Evolutionary conservation across 2,329 filamentous ascomycete species (phyloP), one percentile per base, ranked within the genome.

Genomic region (Colletotrichum filicis): DNA sequence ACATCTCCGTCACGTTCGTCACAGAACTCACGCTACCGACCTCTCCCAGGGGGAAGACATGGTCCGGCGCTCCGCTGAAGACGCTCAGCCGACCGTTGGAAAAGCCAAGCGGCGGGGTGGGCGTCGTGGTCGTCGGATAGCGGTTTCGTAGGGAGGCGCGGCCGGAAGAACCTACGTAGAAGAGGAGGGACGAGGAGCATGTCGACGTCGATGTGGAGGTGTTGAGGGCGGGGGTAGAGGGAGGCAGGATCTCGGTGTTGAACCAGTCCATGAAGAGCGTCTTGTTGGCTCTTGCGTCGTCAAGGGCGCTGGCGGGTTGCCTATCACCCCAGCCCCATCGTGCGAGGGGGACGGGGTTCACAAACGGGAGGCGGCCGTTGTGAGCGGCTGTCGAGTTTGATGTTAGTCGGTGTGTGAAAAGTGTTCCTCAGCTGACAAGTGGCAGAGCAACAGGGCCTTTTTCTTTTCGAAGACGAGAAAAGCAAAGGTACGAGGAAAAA

Each of bases 31-130:
- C 68, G 5, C 77, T 77, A 1, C 76, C 73, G 0, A 83, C 78
- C 76, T 87, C 79, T 2, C 87, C 84, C 4, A 87, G 77, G 0
- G 85, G 84, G 46, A 84, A 80, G 1, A 85, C 84, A 26, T 78
- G 79, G 68, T 87, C 85, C 0, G 85, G 85, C 35, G 80, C 80
- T 52, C 82, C 84, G 24, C 78, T 78, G 74, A 79, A 80, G 49
- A 81, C 76, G 28, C 79, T 80, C 32, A 84, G 79, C 16, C 84
- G 78, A 9, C 77, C 76, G 5, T 75, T 82, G 2, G 77, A 76
- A 68, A 88, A 90, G 0, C 88, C 87, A 9, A 83, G 80, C 0
- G 88, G 87, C 0, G 88, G 87, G 4, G 84, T 78, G 0, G 79
- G 78, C 0, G 89, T 88, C 1, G 82, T 76, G 32, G 24, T 19